These are phyloP conservation scores for Apiospora rasikravindrae DNA, from an alignment of 2,329 filamentous ascomycete genomes.

Conservation along the genomic window DNA sequence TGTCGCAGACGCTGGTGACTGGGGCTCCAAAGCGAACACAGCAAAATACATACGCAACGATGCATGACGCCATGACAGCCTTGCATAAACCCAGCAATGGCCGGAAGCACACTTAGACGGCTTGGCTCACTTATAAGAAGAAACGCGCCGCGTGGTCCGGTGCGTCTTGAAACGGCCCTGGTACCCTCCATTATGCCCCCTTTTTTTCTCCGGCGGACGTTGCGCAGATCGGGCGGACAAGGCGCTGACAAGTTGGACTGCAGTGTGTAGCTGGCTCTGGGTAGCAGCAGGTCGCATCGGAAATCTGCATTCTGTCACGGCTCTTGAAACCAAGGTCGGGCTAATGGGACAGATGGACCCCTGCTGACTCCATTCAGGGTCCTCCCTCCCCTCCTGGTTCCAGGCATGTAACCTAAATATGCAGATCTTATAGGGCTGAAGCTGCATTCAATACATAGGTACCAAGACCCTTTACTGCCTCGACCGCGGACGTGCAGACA, in stretches of 20 bases:
- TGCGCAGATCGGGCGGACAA: neutral
- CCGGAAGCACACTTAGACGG: neutral
- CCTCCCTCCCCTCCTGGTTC: neutral
- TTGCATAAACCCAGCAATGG: neutral
- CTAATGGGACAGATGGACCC: neutral
- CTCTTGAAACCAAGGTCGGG: neutral
- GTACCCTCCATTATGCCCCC: neutral
- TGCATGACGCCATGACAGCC: neutral
- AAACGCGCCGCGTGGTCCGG: neutral
- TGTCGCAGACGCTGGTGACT: neutral
- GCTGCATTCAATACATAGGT: neutral
- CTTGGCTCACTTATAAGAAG: neutral
- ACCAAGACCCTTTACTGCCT: neutral
- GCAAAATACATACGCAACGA: neutral
- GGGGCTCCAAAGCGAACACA: neutral
- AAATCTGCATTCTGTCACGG: neutral
- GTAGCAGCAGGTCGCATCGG: neutral
- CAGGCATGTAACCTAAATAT: neutral
- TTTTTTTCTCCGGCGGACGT: neutral
- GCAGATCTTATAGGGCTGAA: conserved; percentile 10
- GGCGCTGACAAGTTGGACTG: neutral
- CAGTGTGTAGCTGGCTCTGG: too few relatives aligned
- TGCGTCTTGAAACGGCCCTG: neutral
- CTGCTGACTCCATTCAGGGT: neutral
- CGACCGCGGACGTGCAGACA: too few relatives aligned